Evolutionary conservation across 345 rosid species (phyloP).

Genomic region (Moricandia moricandioides): DNA sequence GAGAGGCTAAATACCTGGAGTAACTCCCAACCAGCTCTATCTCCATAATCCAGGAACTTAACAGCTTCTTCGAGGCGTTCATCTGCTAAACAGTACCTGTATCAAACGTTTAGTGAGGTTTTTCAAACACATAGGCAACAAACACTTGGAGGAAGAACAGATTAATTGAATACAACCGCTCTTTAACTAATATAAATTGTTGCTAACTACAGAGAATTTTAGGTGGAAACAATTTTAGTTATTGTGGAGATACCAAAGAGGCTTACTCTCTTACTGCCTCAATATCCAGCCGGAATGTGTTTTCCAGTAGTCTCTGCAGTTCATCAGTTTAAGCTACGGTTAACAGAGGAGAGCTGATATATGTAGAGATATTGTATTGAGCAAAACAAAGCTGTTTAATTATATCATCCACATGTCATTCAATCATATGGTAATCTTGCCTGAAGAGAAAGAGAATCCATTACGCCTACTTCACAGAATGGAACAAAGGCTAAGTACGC

Average conservation of each 20-base stretch:
- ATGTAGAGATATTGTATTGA: not conserved
- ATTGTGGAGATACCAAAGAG: not conserved
- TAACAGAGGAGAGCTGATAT: conserved; percentile 4
- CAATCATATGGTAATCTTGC: conserved; percentile 37
- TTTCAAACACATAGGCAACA: not conserved
- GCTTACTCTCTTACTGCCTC: conserved; percentile 92
- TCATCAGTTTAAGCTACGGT: conserved; percentile 17
- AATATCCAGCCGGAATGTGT: conserved; percentile 83
- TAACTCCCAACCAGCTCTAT: conserved; percentile 87
- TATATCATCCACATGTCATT: not conserved
- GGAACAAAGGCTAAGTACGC: conserved; percentile 95
- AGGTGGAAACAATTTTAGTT: too few relatives aligned
- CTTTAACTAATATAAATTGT: not conserved
- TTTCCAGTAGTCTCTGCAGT: conserved; percentile 87
- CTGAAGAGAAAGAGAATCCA: conserved; percentile 87
- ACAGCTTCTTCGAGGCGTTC: conserved; percentile 81
- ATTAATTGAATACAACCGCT: not conserved
- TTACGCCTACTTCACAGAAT: conserved; percentile 78
- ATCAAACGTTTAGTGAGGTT: not conserved
- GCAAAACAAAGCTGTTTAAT: conserved; percentile 4
- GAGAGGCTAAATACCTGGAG: conserved; percentile 58
- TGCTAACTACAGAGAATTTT: too few relatives aligned
- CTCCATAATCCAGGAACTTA: conserved; percentile 75
- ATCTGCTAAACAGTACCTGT: conserved; percentile 92
- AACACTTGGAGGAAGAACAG: not conserved